Evolutionary conservation across 306 rosid species (phyloP), one percentile per base, ranked within the genome.

Genomic region (Sindora glabra): DNA sequence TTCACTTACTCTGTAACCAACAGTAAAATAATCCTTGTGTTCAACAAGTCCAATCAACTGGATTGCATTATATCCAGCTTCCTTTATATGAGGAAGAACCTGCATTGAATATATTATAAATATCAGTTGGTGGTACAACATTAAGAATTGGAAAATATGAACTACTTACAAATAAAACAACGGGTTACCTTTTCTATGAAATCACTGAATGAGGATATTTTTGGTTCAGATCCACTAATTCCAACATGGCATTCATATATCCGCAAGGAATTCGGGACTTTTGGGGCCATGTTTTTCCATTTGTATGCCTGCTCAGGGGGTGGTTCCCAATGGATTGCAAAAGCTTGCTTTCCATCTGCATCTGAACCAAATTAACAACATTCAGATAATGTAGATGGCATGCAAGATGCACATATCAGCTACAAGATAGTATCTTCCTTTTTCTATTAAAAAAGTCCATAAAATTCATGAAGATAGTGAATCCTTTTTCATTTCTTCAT

Each of bases 321-420:
- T 45, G 98, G 98, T 66, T 92, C 96, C 98, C 98, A 92, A 79
- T 86, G 98, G 76, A 88, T 74, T 8, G 98, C 98, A 71, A 42
- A 88, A 56, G 85, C 85, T 77, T 83, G 96, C 57, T 59, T 64
- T 60, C 88, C 98, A 48, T 92, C 94, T 52, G 69, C 74, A 15
- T 68, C 95, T 86, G 83, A 65, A 63, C 52, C 52, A 45, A 56
- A 75, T 40, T 41, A 52, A 49, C 22, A 46, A 15, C 23, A 59
- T 47, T 68, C 66, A 56, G 34, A 71, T 33, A 16, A 66, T 41
- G 40, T 12, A 65, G 18, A 12, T 22, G 29, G 9, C 32, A 48
- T 18, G n/a, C 41, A 51, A 26, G 34, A 73, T 40, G 40, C 9
- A 27, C 58, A 57, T 17, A 33, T 21, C 33, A 56, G 22, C 9